Base-by-base conservation (phyloP, 129 eudicot species). In the Ambrosia artemisiifolia region DNA sequence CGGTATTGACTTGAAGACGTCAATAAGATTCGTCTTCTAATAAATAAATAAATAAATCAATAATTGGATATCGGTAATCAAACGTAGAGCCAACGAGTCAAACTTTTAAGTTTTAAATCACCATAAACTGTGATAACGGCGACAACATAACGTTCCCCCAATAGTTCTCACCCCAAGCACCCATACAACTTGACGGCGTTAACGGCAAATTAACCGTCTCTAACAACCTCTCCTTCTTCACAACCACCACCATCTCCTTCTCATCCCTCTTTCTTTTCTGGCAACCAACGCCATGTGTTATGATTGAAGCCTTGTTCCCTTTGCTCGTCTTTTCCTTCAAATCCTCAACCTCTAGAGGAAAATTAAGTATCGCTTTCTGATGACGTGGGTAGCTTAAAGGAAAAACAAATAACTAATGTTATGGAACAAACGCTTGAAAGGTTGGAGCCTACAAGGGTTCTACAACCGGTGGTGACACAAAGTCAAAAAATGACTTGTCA, bases 151-250 rank as follows among this genome's bases (percentile, higher is more conserved):
- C 0, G 20, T 17, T 33, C 18, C 70, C 35, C 24, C 61, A 32
- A 50, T 24, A 24, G 28, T 11, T 46, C 35, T 61, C 61, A 73
- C 19, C 78, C 71, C 63, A 63, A 48, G 40, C 8, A 17, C 17
- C 34, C 71, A 10, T 74, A 59, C 78, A 74, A 64, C 32, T 50
- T 35, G 71, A 63, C 64, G 71, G 62, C 51, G 78, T 72, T 30
- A 72, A 60, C 33, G 77, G 76, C 11, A 61, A 2, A 44, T 13
- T 50, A 32, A 7, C 46, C 24, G 57, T 51, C 63, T 70, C 74
- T 11, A 12, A 53, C 24, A 63, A 20, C 78, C 5, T 35, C 64
- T 63, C 78, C 51, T 63, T 74, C 55, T 74, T 74, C 3, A 63
- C 71, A 30, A 12, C 55, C 30, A 74, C 78, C 69, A 12, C 40